A percentile compares a stretch with the other conserved stretches of the same genome.
Evolutionary conservation across 257 asterid species (phyloP).

Genomic region (Solanum ossicruentum): DNA sequence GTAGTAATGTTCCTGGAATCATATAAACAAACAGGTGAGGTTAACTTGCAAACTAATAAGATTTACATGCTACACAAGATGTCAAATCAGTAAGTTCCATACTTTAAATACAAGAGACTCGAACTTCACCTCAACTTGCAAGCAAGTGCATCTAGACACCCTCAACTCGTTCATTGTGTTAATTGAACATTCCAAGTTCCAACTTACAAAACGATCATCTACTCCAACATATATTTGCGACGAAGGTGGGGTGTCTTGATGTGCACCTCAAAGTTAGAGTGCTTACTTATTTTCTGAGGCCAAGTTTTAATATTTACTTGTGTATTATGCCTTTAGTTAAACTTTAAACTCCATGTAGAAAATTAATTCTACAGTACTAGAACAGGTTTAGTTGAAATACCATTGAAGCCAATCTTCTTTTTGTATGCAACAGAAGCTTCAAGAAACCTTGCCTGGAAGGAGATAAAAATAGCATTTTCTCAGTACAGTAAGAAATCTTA

Average conservation of each 20-base stretch:
- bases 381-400: conserved; percentile 18
- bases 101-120: neutral
- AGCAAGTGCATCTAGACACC: too few relatives aligned
- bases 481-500: neutral
- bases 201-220: too few relatives aligned
- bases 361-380: neutral
- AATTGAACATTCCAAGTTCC: too few relatives aligned
- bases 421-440: conserved; percentile 90
- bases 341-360: neutral
- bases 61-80: neutral
- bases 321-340: neutral
- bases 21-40: neutral
- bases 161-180: too few relatives aligned
- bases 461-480: neutral
- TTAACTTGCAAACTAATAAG: neutral
- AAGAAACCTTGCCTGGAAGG: conserved; percentile 70
- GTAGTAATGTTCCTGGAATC: conserved; percentile 72
- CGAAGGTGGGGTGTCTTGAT: too few relatives aligned
- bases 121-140: too few relatives aligned
- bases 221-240: too few relatives aligned
- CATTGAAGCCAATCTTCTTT: conserved; percentile 97
- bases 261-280: too few relatives aligned
- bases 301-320: too few relatives aligned
- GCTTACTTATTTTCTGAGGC: too few relatives aligned
- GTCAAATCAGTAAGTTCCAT: neutral